These are phyloP conservation scores for Chlorella sp. DNA, from an alignment of 139 green algal species.

Conservation along the genomic window DNA sequence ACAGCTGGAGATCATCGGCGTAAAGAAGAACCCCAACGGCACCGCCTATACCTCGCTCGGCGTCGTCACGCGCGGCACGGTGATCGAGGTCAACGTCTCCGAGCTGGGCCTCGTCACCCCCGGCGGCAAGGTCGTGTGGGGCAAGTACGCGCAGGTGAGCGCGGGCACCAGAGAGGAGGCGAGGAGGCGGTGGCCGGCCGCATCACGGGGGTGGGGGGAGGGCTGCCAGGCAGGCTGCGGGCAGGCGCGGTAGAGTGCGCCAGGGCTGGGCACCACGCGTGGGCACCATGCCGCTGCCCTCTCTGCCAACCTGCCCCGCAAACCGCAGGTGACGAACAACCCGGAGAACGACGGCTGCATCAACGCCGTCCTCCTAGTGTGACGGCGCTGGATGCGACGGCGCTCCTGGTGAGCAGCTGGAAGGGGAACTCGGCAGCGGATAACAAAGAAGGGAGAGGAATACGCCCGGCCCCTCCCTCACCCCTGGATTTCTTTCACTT, in stretches of 20 bases:
- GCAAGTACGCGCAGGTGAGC: slow-evolving; percentile 95
- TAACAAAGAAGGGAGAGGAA: too few relatives aligned
- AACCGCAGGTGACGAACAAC: slow-evolving; percentile 88
- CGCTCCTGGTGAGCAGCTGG: too few relatives aligned
- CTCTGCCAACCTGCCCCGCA: not conserved
- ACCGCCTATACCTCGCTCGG: slow-evolving; percentile 94
- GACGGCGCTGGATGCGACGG: slow-evolving; percentile 8
- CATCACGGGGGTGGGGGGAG: not conserved
- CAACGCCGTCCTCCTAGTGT: slow-evolving; percentile 98
- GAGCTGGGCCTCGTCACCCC: slow-evolving; percentile 99
- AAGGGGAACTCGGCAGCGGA: too few relatives aligned
- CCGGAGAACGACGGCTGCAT: slow-evolving; percentile 98
- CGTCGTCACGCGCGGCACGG: slow-evolving; percentile 95
- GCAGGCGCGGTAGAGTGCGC: not conserved
- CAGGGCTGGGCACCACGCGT: not conserved
- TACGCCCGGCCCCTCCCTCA: too few relatives aligned
- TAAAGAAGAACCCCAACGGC: slow-evolving; percentile 99
- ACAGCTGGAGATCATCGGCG: slow-evolving; percentile 93
- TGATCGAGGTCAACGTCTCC: slow-evolving; percentile 98
- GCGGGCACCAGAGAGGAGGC: not conserved
- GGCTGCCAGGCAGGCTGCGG: not conserved
- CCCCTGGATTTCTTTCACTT: too few relatives aligned
- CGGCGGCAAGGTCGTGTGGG: slow-evolving; percentile 99
- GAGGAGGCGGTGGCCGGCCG: not conserved
- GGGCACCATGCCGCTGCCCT: not conserved